Evolutionary conservation across 371 early-diverging fungal genomes (phyloP), one percentile per base, ranked within the genome.

Genomic region (Apophysomyces ossiformis): DNA sequence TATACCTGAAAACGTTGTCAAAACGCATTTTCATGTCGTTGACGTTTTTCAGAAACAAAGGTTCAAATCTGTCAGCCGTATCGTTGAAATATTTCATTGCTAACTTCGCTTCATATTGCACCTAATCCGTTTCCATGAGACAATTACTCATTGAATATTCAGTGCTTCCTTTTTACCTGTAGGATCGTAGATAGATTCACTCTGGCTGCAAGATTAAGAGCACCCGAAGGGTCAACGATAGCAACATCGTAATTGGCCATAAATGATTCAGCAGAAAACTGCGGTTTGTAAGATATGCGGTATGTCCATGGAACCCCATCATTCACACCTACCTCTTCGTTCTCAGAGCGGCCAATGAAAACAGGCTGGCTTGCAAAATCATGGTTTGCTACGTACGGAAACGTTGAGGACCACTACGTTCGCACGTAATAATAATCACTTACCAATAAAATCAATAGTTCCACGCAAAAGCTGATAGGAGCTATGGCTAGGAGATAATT

Each of bases 391-490:
- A 50, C 15, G 26, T 21, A 60, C 15, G 62, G 37, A 35, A 56
- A 57, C 37, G 35, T 37, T 36, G 61, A 13, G 36, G 58, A 26
- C 32, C 37, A 12, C 15, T 15, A 43, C 21, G 0, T 18, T 44
- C 7, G n/a, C 13, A 58, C 7, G 26, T 18, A n/a, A 35, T 4
- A 8, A 1, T 12, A 37, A 18, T 7, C 38, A 15, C 11, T 70
- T 70, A 80, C 84, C 84, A 21, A 98, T 65, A 65, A 92, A 95
- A 75, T 95, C 94, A 57, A 98, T 81, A 0, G 92, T 87, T 46
- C 93, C 92, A 64, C 91, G 87, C 64, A 96, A 78, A 65, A 98
- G 81, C 70, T 95, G 95, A 74, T 93, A 95, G 7, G 95, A 91
- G 72, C 92, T 92, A 71, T 91, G 92, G 26, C 86, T 86, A 12